A percentile compares a stretch with the other conserved stretches of the same genome.
Evolutionary conservation across 805 yeast genomes (phyloP).

Genomic region (Jamesozyma hellenica): DNA sequence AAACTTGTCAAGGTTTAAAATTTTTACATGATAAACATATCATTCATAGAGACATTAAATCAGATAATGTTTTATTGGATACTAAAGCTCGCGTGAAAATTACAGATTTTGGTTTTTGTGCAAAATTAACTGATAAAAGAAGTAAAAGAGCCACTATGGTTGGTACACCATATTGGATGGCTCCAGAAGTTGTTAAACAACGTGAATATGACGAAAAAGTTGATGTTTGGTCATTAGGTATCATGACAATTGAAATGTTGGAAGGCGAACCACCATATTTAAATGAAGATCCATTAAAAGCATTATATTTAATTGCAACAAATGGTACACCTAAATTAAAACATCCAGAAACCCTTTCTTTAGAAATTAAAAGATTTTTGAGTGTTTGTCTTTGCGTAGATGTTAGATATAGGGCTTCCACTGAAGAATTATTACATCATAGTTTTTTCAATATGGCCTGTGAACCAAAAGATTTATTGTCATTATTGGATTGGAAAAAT

Average conservation of each 20-base stretch:
- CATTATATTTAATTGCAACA: conserved; percentile 87
- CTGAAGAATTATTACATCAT: conserved; percentile 78
- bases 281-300: conserved; percentile 92
- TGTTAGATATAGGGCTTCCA: conserved; percentile 80
- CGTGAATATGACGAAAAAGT: conserved; percentile 95
- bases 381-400: conserved; percentile 91
- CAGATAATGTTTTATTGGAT: conserved; percentile 85
- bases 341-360: conserved; percentile 73
- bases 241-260: conserved; percentile 96
- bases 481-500: conserved; percentile 44
- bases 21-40: conserved; percentile 86
- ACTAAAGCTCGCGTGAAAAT: conserved; percentile 78
- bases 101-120: conserved; percentile 97
- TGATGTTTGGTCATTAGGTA: conserved; percentile 97
- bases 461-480: conserved; percentile 46
- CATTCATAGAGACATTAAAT: conserved; percentile 93
- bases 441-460: conserved; percentile 59
- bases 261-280: conserved; percentile 98
- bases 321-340: conserved; percentile 94
- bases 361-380: conserved; percentile 73
- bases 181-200: conserved; percentile 94
- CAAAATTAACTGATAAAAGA: conserved; percentile 74
- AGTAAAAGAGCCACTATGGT: conserved; percentile 96
- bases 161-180: conserved; percentile 99
- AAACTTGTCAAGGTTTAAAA: conserved; percentile 83